Percentiles rank a stretch among this genome's conserved stretches.
phyloP scores from a whole-genome alignment of 2,329 filamentous ascomycete genomes.

The Xylariaceae sp. region DNA sequence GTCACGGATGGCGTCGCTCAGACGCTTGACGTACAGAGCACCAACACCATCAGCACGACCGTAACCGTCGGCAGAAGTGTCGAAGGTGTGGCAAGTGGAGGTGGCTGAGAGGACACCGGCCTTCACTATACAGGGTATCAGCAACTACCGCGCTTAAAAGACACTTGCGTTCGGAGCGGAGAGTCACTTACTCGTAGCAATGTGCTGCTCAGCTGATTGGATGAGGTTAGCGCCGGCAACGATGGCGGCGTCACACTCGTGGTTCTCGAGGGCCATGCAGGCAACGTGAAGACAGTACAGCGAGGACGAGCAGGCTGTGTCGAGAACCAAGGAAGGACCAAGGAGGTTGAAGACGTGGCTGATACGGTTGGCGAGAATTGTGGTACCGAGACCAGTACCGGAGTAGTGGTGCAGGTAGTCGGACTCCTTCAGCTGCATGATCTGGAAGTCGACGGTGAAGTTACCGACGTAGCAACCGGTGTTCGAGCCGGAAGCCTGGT shows the following conservation, averaged over 20 bases:
- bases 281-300: constrained; percentile 31
- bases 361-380: constrained; percentile 25
- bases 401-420: constrained; percentile 22
- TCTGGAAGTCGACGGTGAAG: constrained; percentile 25
- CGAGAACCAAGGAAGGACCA: constrained; percentile 33
- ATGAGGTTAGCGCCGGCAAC: constrained; percentile 30
- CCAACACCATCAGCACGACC: constrained; percentile 20
- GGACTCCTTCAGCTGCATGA: constrained; percentile 20
- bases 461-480: constrained; percentile 27
- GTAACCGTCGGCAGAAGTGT: constrained; percentile 23
- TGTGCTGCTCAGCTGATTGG: constrained; percentile 16
- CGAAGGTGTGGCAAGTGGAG: constrained; percentile 21
- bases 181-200: neutral
- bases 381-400: constrained; percentile 9
- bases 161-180: too few relatives aligned
- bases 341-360: constrained; percentile 30
- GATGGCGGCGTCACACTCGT: constrained; percentile 26
- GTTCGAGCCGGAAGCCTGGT: constrained; percentile 10
- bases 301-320: constrained; percentile 36
- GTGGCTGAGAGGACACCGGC: constrained; percentile 21
- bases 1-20: constrained; percentile 10
- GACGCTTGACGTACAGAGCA: constrained; percentile 20
- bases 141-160: neutral
- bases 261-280: constrained; percentile 12
- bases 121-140: constrained; percentile 4